These are phyloP conservation scores for Aureobasidium namibiae DNA, from an alignment of 2,329 filamentous ascomycete species.

Conservation along the genomic window DNA sequence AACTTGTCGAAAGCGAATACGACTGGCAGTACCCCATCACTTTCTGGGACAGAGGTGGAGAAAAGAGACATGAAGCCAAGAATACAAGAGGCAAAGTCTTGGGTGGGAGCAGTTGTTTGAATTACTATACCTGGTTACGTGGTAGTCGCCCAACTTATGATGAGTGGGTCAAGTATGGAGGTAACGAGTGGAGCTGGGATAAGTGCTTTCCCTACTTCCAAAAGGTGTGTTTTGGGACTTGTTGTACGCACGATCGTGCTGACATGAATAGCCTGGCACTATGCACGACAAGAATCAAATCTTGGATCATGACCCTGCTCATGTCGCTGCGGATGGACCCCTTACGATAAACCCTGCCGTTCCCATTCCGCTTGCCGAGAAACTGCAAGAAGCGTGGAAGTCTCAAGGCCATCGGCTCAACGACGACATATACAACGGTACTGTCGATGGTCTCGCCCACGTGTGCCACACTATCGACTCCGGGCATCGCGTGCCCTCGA, in stretches of 20 bases:
- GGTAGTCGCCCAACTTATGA: conserved; percentile 51
- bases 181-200: conserved; percentile 49
- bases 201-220: conserved; percentile 43
- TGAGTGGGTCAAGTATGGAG: conserved; percentile 39
- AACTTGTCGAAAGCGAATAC: conserved; percentile 46
- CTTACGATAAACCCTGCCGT: neutral
- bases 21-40: conserved; percentile 57
- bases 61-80: conserved; percentile 54
- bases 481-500: neutral
- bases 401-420: neutral
- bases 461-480: conserved; percentile 11
- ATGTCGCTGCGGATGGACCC: neutral
- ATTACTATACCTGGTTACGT: conserved; percentile 58
- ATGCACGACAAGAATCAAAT: conserved; percentile 45
- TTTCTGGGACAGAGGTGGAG: conserved; percentile 51
- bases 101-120: conserved; percentile 50
- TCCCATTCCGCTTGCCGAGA: neutral
- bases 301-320: neutral
- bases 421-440: conserved; percentile 14
- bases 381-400: neutral
- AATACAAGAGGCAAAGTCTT: conserved; percentile 54
- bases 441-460: conserved; percentile 11
- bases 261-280: conserved; percentile 28
- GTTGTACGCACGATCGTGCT: neutral
- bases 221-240: conserved; percentile 31